Base-by-base conservation (phyloP, 176 grass and related monocot species). In the Triticum urartu region DNA sequence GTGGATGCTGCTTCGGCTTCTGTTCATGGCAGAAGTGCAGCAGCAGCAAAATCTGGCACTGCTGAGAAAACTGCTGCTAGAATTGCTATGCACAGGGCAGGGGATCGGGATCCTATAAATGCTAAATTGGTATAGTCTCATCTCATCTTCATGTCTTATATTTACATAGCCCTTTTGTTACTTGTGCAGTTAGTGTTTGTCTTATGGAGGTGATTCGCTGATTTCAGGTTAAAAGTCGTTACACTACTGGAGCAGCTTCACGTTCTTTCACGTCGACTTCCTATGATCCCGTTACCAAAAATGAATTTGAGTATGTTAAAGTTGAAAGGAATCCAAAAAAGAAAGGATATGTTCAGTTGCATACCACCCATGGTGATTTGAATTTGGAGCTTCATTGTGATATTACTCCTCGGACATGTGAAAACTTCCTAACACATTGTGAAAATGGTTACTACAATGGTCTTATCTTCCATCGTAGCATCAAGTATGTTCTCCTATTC, bases 1-100 rank as follows among this genome's bases (percentile, higher is more conserved):
- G 96, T 98, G n/a, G 96, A 98, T 95, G 96, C 90, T 84, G 95
- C 95, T 81, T 98, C 95, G 67, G 93, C 95, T 89, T 91, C 95
- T 86, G 95, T 98, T 83, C 93, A 95, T 81, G 95, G 95, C 24
- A 89, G 95, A 30, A 98, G 95, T 45, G 93, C 95, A 85, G 95
- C 88, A 67, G 93, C 95, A 61, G 95, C 95, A 39, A 98, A 95
- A 86, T 88, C 88, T 90, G 85, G 90, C 62, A 83, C 93, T 89
- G 86, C 77, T 86, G 93, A 98, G 75, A 98, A 98, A 87, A 95
- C 89, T 5, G 91, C 93, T 89, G 96, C 96, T 75, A 91, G 93
- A 86, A 95, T 98, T 79, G 90, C 93, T 79, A 87, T 98, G 86
- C 96, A 95, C 77, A 94, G 94, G 84, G 93, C 96, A 75, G 96